Evolutionary conservation across 306 rosid genomes (phyloP).

Genomic region (Quercus gilva): DNA sequence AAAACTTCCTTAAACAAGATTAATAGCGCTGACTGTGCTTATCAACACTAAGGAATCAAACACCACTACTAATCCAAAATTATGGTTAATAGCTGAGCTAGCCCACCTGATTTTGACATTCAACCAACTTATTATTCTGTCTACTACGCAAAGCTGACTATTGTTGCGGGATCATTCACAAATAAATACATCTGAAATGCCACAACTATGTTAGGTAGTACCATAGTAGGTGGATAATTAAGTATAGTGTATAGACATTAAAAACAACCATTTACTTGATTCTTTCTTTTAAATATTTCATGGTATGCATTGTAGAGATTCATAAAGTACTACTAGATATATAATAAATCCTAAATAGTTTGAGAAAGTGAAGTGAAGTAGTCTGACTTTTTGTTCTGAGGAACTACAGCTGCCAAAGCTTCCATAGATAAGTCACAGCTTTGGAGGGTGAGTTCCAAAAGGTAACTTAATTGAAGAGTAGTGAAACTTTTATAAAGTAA

Average conservation of each 20-base stretch:
- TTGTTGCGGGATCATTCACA: not conserved
- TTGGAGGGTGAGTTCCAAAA: too few species aligned
- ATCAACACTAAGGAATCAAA: not conserved
- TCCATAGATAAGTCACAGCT: too few species aligned
- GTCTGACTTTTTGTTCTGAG: too few species aligned
- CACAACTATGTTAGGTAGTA: not conserved
- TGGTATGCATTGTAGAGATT: not conserved
- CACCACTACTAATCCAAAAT: slow-evolving; percentile 13
- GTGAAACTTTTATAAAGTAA: too few species aligned
- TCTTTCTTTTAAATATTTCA: not conserved
- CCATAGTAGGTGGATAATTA: not conserved
- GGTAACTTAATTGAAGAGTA: too few species aligned
- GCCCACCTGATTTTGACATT: slow-evolving; percentile 17
- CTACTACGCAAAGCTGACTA: not conserved
- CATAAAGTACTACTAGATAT: not conserved
- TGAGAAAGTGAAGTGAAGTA: not conserved
- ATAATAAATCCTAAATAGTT: not conserved
- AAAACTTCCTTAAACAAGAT: not conserved
- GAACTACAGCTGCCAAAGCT: too few species aligned
- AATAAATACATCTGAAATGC: not conserved
- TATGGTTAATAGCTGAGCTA: not conserved
- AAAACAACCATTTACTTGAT: not conserved
- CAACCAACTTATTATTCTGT: slow-evolving; percentile 18
- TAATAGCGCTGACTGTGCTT: not conserved
- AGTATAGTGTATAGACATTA: not conserved